A percentile compares a stretch with the other conserved stretches of the same genome.
Evolutionary conservation across 139 green algal species (phyloP).

Genomic region (Monoraphidium neglectum): DNA sequence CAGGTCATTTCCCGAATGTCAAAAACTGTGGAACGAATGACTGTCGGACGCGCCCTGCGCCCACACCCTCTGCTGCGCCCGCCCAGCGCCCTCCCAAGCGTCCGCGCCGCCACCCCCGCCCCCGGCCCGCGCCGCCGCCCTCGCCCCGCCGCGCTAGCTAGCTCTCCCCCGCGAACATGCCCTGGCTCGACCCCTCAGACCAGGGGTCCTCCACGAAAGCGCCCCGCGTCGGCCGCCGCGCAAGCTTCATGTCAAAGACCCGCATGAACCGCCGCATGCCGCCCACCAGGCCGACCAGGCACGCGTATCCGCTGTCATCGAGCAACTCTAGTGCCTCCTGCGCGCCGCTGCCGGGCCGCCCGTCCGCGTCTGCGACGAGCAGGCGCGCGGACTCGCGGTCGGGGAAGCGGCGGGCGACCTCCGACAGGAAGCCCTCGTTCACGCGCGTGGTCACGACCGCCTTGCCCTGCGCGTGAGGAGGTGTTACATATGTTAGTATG

Average conservation of each 20-base stretch:
- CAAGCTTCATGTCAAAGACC: conserved; percentile 14
- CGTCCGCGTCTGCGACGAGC: conserved; percentile 14
- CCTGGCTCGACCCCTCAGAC: not conserved
- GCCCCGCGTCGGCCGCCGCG: conserved; percentile 4
- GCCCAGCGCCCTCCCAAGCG: no score
- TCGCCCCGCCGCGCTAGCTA: no score
- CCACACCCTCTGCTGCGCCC: no score
- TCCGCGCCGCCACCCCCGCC: no score
- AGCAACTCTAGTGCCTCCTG: conserved; percentile 12
- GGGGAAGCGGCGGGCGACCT: conserved; percentile 1
- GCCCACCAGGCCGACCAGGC: conserved; percentile 4
- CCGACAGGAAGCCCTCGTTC: not conserved
- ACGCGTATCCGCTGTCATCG: conserved; percentile 2
- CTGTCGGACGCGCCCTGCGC: no score
- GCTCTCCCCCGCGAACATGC: conserved; percentile 24
- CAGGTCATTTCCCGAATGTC: no score
- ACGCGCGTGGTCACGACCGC: not conserved
- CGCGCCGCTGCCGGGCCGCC: not conserved
- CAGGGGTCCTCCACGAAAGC: conserved; percentile 22
- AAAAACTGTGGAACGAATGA: no score
- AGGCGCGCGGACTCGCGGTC: not conserved
- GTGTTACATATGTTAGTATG: not conserved
- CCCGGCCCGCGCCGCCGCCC: no score
- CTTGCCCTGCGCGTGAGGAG: conserved; percentile 7
- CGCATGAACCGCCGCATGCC: conserved; percentile 7